Evolutionary conservation across 768 basidiomycete species (phyloP), one percentile per base, ranked within the genome.

Genomic region (Amanita pseudoporphyria): DNA sequence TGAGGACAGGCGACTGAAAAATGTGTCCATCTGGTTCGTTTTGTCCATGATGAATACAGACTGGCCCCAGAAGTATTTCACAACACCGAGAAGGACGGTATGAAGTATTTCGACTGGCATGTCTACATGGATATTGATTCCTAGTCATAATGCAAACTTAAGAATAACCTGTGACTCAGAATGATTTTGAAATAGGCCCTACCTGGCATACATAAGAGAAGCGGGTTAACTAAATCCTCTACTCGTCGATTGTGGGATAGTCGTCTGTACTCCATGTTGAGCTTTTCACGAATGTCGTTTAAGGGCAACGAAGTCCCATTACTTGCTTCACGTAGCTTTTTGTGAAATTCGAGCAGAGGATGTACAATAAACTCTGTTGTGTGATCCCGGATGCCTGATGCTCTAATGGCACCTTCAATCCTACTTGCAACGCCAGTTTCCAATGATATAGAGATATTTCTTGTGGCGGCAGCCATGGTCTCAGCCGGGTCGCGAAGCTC

Each of bases 21-120:
- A 18, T 9, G 16, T 9, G 16, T 21, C 6, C 44, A 45, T 45
- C 2, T 21, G 9, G 5, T 21, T n/a, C 12, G 44, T 19, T 5
- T 33, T 21, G 16, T 9, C 6, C 12, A 45, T 32, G 5, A 45
- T 54, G 10, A 58, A 40, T 10, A 68, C 53, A 0, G 60, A 56
- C 56, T 76, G 72, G 0, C 66, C 62, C 73, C 74, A 77, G 22
- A 72, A 63, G 51, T 76, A 77, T 44, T 76, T 76, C 39, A 75
- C 62, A 56, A 73, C 65, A 0, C 73, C 72, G 1, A 74, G 65
- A 0, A 75, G 60, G n/a, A 73, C 56, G 1, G 69, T 66, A 54
- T 76, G 73, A 0, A 74, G 58, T 19, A 73, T 68, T 51, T 74
- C 71, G 0, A 72, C 68, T 3, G 71, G 71, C 1, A 71, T 71